Percentiles rank a stretch among this genome's conserved stretches.
Evolutionary conservation across 108 stramenopile genomes (phyloP).

Genomic region (Cyclotella atomus): DNA sequence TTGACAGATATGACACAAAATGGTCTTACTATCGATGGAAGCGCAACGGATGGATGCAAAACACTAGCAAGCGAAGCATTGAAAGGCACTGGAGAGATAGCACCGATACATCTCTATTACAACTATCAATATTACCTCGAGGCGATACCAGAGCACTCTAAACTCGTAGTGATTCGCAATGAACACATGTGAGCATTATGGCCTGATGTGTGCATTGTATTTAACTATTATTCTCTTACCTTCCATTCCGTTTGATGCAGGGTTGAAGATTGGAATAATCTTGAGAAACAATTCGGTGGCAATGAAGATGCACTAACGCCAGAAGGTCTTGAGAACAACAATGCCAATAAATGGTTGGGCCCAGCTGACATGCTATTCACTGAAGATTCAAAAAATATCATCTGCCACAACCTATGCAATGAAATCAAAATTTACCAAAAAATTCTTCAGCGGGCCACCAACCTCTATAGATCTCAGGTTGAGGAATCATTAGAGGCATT

Average conservation of each 20-base stretch:
- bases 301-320: background rate
- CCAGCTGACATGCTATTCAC: background rate
- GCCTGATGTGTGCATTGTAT: background rate
- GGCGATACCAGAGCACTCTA: background rate
- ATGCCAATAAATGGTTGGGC: background rate
- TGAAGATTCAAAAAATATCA: background rate
- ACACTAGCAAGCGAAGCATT: background rate
- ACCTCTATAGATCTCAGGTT: background rate
- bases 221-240: background rate
- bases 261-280: background rate
- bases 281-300: background rate
- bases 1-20: background rate
- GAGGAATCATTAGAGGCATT: background rate
- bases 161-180: background rate
- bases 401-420: background rate
- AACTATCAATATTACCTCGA: conserved; percentile 16
- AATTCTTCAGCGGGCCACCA: background rate
- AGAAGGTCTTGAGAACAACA: background rate
- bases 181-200: background rate
- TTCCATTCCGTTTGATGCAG: too few species aligned
- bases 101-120: background rate
- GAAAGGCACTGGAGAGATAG: background rate
- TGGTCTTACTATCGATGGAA: background rate
- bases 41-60: background rate
- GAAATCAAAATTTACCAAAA: background rate